Conservation (phyloP, 2,329 filamentous ascomycete genomes). For the Pochonia chlamydosporia region DNA sequence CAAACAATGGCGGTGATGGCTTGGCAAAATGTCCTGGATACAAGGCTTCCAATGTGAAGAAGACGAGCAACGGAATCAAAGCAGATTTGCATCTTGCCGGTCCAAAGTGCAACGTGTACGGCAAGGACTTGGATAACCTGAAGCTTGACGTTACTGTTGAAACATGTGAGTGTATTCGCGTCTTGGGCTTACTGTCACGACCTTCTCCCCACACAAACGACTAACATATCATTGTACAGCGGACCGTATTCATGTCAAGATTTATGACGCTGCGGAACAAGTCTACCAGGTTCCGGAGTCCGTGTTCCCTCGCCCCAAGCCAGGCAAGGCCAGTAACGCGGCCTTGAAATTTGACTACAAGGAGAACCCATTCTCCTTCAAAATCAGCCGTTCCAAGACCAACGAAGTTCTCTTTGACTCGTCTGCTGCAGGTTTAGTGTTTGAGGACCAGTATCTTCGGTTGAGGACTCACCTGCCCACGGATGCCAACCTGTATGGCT, state of each 20-base stretch:
- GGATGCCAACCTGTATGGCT: conserved; percentile 64
- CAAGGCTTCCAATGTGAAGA: conserved; percentile 52
- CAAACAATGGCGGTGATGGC: neutral
- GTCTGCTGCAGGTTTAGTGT: conserved; percentile 56
- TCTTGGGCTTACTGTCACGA: neutral
- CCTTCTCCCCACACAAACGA: neutral
- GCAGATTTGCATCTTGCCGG: conserved; percentile 67
- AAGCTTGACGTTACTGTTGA: conserved; percentile 26
- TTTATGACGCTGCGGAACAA: conserved; percentile 57
- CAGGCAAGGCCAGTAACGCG: conserved; percentile 16
- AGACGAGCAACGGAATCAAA: conserved; percentile 49
- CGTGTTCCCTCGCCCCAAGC: conserved; percentile 54
- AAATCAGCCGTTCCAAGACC: conserved; percentile 33
- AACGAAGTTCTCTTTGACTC: conserved; percentile 58
- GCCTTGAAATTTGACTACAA: conserved; percentile 36
- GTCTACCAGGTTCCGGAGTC: conserved; percentile 66
- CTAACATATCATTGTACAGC: conserved; percentile 1
- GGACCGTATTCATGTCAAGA: conserved; percentile 64
- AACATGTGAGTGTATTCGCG: conserved; percentile 15
- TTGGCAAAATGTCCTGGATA: conserved; percentile 56
- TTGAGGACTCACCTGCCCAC: conserved; percentile 61
- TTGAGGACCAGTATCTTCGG: conserved; percentile 68
- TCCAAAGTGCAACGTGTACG: conserved; percentile 67
- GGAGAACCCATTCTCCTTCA: conserved; percentile 56
- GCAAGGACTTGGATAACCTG: conserved; percentile 27